Percentiles rank a stretch among this genome's conserved stretches.
These are phyloP conservation scores for Dactylellina cionopaga DNA, from an alignment of 2,329 filamentous ascomycete species.

Conservation along the genomic window DNA sequence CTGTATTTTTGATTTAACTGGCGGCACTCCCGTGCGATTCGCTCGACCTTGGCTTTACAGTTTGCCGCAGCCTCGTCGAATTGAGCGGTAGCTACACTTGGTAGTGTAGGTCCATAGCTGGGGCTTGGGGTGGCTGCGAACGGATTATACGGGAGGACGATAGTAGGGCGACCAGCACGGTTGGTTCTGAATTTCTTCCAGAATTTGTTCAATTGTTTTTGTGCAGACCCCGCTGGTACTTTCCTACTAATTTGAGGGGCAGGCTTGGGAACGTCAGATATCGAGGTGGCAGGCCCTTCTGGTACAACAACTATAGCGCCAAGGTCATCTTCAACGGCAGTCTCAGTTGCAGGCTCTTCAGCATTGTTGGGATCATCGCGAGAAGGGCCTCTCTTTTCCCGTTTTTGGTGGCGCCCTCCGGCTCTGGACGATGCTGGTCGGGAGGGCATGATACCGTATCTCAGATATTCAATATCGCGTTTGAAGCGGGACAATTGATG, in stretches of 20 bases:
- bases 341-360: background rate
- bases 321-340: slow-evolving; percentile 5
- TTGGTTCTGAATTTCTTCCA: slow-evolving; percentile 38
- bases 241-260: slow-evolving; percentile 37
- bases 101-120: slow-evolving; percentile 33
- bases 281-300: background rate
- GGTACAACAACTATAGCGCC: background rate
- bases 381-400: background rate
- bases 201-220: slow-evolving; percentile 44
- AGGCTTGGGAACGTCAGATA: slow-evolving; percentile 12
- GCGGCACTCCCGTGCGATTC: slow-evolving; percentile 72
- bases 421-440: background rate
- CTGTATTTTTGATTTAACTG: slow-evolving; percentile 85
- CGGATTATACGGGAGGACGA: slow-evolving; percentile 37
- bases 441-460: no score
- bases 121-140: slow-evolving; percentile 13
- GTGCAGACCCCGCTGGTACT: slow-evolving; percentile 25
- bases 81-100: slow-evolving; percentile 49
- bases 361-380: background rate
- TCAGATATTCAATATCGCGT: no score
- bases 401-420: background rate
- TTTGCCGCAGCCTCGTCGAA: slow-evolving; percentile 54
- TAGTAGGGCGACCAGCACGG: slow-evolving; percentile 33
- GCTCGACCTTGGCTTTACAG: slow-evolving; percentile 64
- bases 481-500: no score